A percentile compares a stretch with the other conserved stretches of the same genome.
Evolutionary conservation across 2,329 filamentous ascomycete genomes (phyloP).

Genomic region (Endothia cerciana): DNA sequence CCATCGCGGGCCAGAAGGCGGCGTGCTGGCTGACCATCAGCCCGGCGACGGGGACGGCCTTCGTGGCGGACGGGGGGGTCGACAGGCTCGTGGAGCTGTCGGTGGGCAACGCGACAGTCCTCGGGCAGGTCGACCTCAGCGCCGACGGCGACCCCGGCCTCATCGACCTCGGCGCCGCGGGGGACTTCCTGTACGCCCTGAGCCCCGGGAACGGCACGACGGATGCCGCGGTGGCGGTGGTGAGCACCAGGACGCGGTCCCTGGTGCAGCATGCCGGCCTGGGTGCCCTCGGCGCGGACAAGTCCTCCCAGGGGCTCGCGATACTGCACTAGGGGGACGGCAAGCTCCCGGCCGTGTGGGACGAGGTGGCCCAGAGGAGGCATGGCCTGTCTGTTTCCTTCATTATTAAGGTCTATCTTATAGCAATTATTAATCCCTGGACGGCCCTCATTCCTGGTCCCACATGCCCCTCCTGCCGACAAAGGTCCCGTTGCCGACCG

Average conservation of each 20-base stretch:
- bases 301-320: constrained; percentile 40
- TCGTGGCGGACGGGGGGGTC: constrained; percentile 58
- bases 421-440: background rate
- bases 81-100: constrained; percentile 63
- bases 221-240: constrained; percentile 42
- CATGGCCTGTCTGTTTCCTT: background rate
- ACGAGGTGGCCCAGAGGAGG: background rate
- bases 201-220: constrained; percentile 54
- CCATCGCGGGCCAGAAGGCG: constrained; percentile 54
- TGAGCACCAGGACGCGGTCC: constrained; percentile 39
- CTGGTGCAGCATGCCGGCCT: constrained; percentile 41
- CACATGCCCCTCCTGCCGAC: constrained; percentile 35
- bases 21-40: constrained; percentile 64
- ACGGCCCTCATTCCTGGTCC: constrained; percentile 17
- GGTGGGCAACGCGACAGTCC: constrained; percentile 50
- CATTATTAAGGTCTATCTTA: background rate
- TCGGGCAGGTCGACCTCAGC: constrained; percentile 46
- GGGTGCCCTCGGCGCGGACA: constrained; percentile 32
- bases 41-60: constrained; percentile 51
- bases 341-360: too few species aligned
- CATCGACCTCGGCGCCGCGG: constrained; percentile 57
- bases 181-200: constrained; percentile 61
- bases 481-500: constrained; percentile 35
- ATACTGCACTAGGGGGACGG: constrained; percentile 37
- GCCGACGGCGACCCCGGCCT: constrained; percentile 55